Base-by-base conservation (phyloP, 2,329 filamentous ascomycete species). In the Neopestalotiopsis sp. region DNA sequence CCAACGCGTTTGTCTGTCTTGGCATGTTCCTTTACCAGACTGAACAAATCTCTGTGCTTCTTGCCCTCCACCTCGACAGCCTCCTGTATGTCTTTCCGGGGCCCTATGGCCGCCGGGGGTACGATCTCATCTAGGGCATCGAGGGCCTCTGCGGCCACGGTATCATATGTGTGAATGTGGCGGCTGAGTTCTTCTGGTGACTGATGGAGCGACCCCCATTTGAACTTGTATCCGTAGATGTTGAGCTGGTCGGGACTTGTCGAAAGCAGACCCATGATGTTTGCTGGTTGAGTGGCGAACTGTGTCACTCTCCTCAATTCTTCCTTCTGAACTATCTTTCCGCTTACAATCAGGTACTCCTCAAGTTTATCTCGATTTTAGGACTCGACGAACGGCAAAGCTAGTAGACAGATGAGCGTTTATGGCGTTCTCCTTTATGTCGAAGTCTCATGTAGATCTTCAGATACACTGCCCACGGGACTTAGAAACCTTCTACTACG, bases 111-210 rank as follows among this genome's bases (percentile, higher is more conserved):
- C 69, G 32, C 52, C 0, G 84, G 83, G 73, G 86, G 85, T 67
- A 86, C 88, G 67, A 94, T 85, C 20, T 85, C 81, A 74, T 93
- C 90, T 20, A 95, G 78, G 6, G 85, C 83, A 69, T 90, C 84
- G 17, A 94, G 81, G 69, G 89, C 91, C 69, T 92, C 85, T 72
- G 92, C 89, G 40, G 86, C 92, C 1, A 94, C 81, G 7, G 83
- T 84, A 78, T 95, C 93, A 75, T 93, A 95, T 1, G 88, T 87
- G 69, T 88, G 86, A 64, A 90, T 90, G 72, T 92, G 76, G 3
- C 86, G 87, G 67, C 86, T 79, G 52, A 91, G 81, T 74, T 93
- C 82, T 67, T 90, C 85, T 6, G 83, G 79, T 1, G 87, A 88
- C 20, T 88, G 80, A 77, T 95, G 93, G 3, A 89, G 79, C 5